phyloP scores from a whole-genome alignment of 2,329 filamentous ascomycete species.

The Colletotrichum gigasporum region DNA sequence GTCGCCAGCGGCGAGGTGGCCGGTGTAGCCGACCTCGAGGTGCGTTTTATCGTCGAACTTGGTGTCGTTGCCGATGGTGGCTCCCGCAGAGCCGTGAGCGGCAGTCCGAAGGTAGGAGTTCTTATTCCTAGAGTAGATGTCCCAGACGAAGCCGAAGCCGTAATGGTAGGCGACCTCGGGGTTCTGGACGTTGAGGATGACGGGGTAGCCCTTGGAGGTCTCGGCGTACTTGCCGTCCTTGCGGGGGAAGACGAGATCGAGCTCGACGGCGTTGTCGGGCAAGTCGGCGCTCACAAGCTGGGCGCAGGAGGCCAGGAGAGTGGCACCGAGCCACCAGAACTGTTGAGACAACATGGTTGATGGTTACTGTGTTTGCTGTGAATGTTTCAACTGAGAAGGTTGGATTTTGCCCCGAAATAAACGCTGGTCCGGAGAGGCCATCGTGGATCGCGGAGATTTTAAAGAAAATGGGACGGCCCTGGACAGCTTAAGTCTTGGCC shows the following conservation, averaged over 20 bases:
- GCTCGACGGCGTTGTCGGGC: constrained; percentile 29
- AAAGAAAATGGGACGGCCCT: constrained; percentile 1
- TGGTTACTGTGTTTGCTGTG: background rate
- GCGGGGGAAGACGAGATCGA: constrained; percentile 31
- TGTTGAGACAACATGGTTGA: constrained; percentile 20
- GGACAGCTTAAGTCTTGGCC: background rate
- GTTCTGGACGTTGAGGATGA: constrained; percentile 30
- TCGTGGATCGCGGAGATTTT: constrained; percentile 19
- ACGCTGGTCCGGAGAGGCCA: background rate
- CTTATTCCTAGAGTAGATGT: constrained; percentile 27
- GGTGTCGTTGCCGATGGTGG: constrained; percentile 25
- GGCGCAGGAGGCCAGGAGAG: constrained; percentile 11
- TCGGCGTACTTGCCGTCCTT: constrained; percentile 25
- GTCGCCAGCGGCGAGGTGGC: constrained; percentile 28
- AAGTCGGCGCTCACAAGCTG: constrained; percentile 19
- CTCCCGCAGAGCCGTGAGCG: constrained; percentile 24
- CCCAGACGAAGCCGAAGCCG: constrained; percentile 29
- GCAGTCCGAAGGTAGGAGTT: constrained; percentile 26
- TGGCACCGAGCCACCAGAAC: constrained; percentile 13
- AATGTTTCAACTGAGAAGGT: background rate
- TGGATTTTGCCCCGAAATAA: constrained; percentile 12
- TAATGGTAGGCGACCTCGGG: constrained; percentile 29
- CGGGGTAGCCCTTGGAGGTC: constrained; percentile 25
- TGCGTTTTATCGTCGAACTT: constrained; percentile 18
- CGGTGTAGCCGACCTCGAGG: constrained; percentile 24